Percentiles rank a stretch among this genome's conserved stretches.
phyloP scores from a whole-genome alignment of 495 filamentous ascomycete species.

The Aspergillus wentii region DNA sequence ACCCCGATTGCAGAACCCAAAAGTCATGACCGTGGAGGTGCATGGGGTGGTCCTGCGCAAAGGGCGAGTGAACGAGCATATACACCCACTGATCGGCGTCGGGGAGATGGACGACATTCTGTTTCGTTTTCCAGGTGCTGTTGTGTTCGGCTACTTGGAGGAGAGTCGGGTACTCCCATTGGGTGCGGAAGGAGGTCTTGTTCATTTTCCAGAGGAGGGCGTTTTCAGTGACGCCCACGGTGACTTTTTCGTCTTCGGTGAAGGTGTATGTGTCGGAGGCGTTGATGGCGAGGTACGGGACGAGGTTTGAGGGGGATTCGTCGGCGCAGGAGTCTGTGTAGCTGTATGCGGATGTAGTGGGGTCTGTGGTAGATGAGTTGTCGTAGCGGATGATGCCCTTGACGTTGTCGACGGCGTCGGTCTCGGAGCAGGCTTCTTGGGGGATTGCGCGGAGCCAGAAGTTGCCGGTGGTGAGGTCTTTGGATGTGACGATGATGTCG shows the following conservation, averaged over 20 bases:
- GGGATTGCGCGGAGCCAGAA: conserved; percentile 30
- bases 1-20: conserved; percentile 13
- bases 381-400: conserved; percentile 27
- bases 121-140: conserved; percentile 4
- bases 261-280: conserved; percentile 15
- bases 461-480: conserved; percentile 8
- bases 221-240: conserved; percentile 8
- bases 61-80: conserved; percentile 29
- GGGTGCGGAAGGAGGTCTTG: conserved; percentile 8
- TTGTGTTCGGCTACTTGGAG: conserved; percentile 10
- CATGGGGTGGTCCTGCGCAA: conserved; percentile 2
- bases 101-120: conserved; percentile 35
- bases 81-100: conserved; percentile 58
- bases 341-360: conserved; percentile 11
- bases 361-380: conserved; percentile 9
- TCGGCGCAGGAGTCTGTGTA: conserved; percentile 16
- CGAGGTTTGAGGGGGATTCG: conserved; percentile 11
- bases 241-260: conserved; percentile 8
- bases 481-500: conserved; percentile 24
- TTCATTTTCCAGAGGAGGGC: conserved; percentile 15
- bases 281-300: conserved; percentile 7
- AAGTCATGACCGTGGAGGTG: conserved; percentile 37
- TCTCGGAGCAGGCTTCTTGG: conserved; percentile 2
- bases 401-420: conserved; percentile 4
- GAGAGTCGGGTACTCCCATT: conserved; percentile 14